A percentile compares a stretch with the other conserved stretches of the same genome.
These are phyloP conservation scores for Penicillium maclennaniae DNA, from an alignment of 495 filamentous ascomycete species.

Conservation along the genomic window DNA sequence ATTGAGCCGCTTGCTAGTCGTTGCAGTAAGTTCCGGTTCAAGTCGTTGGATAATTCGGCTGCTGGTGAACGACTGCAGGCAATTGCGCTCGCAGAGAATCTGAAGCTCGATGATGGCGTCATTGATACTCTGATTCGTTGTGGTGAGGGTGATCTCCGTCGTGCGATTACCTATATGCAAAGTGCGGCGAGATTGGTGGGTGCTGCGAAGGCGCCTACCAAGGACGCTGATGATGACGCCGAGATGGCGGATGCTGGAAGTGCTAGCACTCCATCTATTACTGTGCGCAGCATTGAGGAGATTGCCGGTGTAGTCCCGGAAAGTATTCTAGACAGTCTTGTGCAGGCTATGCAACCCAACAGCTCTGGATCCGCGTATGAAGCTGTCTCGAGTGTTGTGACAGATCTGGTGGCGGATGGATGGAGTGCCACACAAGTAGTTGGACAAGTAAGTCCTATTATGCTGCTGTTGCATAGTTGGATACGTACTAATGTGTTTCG, in stretches of 20 bases:
- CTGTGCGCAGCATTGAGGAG: conserved; percentile 78
- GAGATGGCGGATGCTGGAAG: conserved; percentile 45
- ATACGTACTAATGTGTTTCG: conserved; percentile 1
- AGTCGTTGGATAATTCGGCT: conserved; percentile 81
- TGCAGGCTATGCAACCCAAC: conserved; percentile 74
- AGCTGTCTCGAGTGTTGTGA: conserved; percentile 70
- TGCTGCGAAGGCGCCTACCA: conserved; percentile 41
- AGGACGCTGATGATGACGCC: conserved; percentile 48
- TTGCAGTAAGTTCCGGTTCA: conserved; percentile 98
- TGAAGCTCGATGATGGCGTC: conserved; percentile 71
- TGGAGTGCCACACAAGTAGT: conserved; percentile 96
- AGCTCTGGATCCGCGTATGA: conserved; percentile 62
- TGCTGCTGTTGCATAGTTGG: background rate
- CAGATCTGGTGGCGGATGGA: conserved; percentile 90
- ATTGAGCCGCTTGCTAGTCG: conserved; percentile 89
- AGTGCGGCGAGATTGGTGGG: conserved; percentile 80
- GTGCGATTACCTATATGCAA: conserved; percentile 94
- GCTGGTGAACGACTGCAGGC: conserved; percentile 69
- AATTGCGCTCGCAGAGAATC: conserved; percentile 74
- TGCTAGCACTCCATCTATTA: conserved; percentile 45
- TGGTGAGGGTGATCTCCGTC: conserved; percentile 89
- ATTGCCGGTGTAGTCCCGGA: conserved; percentile 93
- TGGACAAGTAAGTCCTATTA: conserved; percentile 54
- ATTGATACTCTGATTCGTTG: conserved; percentile 79
- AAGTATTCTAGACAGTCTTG: conserved; percentile 61